Base-by-base conservation (phyloP, 139 green algal genomes). In the Chlamydomonas schloesseri region DNA sequence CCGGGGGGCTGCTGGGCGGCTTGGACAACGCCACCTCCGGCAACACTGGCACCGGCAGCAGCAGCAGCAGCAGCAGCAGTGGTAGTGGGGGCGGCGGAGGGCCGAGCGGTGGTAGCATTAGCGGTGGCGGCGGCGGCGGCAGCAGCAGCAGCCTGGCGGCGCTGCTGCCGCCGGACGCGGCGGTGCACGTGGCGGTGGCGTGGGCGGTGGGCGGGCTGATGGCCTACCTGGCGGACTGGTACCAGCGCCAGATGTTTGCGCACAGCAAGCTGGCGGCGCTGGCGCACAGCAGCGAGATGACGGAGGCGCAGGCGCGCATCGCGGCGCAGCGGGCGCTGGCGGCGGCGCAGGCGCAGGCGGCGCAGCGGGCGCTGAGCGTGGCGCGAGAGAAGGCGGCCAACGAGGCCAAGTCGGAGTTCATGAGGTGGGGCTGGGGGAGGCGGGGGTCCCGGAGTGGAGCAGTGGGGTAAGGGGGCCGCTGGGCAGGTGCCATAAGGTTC, bases 191-290 rank as follows among this genome's bases (percentile, higher is more conserved):
- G 15, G 42, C 91, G 17, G 89, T 97, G 15, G 93, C 94, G 0
- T 98, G 94, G 94, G 93, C 91, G 0, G 93, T 95, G 21, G 95
- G 95, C 3, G 92, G 84, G 0, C 88, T 97, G 18, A 98, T 98
- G 95, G 86, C 93, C 0, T 98, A 94, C 80, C 80, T 98, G 29
- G 89, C 90, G 50, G 95, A 97, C 77, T 92, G 88, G 80, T 97
- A 95, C 84, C 85, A 94, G 42, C 42, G 94, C 82, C 90, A 97
- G 69, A 94, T 96, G 89, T 98, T 96, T 90, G 91, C 91, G 55
- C 92, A 92, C 57, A 78, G 94, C 75, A 84, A 90, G 47, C 89
- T 95, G 84, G 95, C 95, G 0, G 83, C 82, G 67, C 69, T 81
- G 24, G 91, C 93, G 28, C 94, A 96, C 68, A 84, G 87, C 50